A percentile compares a stretch with the other conserved stretches of the same genome.
These are phyloP conservation scores for Mycena vulgaris DNA, from an alignment of 768 basidiomycete genomes.

Conservation along the genomic window DNA sequence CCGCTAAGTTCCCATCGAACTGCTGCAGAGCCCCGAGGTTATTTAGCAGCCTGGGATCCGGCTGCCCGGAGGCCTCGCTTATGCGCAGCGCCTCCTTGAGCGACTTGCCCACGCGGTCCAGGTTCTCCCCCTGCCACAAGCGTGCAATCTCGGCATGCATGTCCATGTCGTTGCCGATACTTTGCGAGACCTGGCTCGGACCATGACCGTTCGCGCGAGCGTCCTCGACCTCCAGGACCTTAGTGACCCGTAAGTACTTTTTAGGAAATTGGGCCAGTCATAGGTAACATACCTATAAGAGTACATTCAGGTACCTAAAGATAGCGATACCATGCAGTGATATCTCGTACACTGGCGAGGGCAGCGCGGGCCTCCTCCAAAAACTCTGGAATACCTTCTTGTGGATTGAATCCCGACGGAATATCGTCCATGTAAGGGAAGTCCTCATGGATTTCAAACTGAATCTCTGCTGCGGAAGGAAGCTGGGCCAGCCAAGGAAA, in stretches of 20 bases:
- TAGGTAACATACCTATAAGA: too few species aligned
- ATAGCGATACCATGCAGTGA: slow-evolving; percentile 5
- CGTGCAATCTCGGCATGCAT: slow-evolving; percentile 93
- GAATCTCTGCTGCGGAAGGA: slow-evolving; percentile 19
- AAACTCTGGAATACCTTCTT: slow-evolving; percentile 14
- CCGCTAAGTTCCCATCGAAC: slow-evolving; percentile 70
- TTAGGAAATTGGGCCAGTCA: too few species aligned
- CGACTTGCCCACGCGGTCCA: slow-evolving; percentile 81
- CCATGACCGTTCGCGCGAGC: slow-evolving; percentile 60
- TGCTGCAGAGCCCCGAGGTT: slow-evolving; percentile 86
- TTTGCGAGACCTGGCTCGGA: slow-evolving; percentile 60
- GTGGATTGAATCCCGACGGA: not conserved
- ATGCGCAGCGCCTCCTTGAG: slow-evolving; percentile 82
- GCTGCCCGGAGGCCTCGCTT: slow-evolving; percentile 63
- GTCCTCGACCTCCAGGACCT: slow-evolving; percentile 78
- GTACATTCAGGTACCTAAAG: too few species aligned
- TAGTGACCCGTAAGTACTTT: too few species aligned
- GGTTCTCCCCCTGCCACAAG: slow-evolving; percentile 87
- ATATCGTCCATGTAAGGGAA: not conserved
- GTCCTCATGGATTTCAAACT: slow-evolving; percentile 9
- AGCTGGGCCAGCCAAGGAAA: slow-evolving; percentile 19
- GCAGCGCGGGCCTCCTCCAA: slow-evolving; percentile 18
- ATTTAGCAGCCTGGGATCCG: slow-evolving; percentile 82
- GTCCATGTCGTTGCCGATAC: slow-evolving; percentile 83
- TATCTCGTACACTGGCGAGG: slow-evolving; percentile 10